Percentiles rank a stretch among this genome's conserved stretches.
Conservation (phyloP, 108 stramenopile species). For the Nannochloropsis salina region DNA sequence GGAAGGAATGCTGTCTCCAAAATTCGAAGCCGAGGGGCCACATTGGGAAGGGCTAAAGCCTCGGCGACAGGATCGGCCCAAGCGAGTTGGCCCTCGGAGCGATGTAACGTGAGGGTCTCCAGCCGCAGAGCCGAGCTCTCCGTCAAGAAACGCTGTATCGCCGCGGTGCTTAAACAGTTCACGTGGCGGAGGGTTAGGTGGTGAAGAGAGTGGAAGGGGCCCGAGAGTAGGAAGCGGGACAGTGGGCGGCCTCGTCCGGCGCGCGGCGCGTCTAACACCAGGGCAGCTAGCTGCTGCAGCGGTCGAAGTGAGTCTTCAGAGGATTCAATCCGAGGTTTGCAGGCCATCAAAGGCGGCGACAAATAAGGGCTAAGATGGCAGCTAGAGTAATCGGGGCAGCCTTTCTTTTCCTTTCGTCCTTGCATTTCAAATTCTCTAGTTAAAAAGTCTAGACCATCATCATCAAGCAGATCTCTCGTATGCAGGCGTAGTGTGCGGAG, state of each 20-base stretch:
- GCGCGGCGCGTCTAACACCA: background rate
- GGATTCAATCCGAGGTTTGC: background rate
- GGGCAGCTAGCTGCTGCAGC: background rate
- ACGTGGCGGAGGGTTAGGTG: slow-evolving; percentile 19
- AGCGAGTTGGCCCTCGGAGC: background rate
- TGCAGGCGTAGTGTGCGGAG: background rate
- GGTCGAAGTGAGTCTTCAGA: background rate
- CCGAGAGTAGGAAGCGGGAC: background rate
- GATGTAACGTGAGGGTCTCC: background rate
- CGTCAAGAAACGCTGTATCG: background rate
- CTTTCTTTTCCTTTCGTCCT: background rate
- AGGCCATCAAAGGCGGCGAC: background rate
- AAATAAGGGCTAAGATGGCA: background rate
- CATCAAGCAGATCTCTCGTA: background rate
- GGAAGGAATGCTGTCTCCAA: background rate
- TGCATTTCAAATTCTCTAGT: background rate
- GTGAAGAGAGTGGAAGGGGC: background rate
- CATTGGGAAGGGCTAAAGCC: background rate
- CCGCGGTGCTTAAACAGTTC: background rate
- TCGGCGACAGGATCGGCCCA: background rate
- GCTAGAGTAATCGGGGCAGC: background rate
- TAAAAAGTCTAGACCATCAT: background rate
- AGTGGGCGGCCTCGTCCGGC: background rate
- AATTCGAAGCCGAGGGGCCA: background rate
- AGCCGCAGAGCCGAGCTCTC: background rate